phyloP scores from a whole-genome alignment of 2,329 filamentous ascomycete genomes.

The Talaromyces marneffei region DNA sequence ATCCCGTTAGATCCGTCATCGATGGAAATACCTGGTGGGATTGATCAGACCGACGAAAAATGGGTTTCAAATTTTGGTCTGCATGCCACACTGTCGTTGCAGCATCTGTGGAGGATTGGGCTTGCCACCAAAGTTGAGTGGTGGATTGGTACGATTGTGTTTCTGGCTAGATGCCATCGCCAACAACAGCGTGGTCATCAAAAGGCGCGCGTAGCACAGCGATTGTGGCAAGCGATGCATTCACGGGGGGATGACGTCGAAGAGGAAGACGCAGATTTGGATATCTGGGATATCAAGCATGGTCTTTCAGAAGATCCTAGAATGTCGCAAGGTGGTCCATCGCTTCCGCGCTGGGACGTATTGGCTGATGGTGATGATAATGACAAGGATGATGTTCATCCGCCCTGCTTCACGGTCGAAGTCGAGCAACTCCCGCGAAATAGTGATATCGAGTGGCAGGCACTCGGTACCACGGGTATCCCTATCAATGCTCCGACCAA shows the following conservation, averaged over 20 bases:
- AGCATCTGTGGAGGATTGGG: constrained; percentile 84
- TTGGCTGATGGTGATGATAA: constrained; percentile 14
- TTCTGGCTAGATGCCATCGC: constrained; percentile 49
- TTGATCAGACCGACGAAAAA: constrained; percentile 18
- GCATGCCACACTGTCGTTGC: constrained; percentile 67
- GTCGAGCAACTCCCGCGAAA: constrained; percentile 69
- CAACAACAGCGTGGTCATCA: constrained; percentile 26
- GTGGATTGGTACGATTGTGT: constrained; percentile 72
- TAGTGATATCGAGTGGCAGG: constrained; percentile 79
- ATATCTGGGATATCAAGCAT: constrained; percentile 52
- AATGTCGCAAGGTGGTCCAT: constrained; percentile 21
- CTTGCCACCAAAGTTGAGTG: constrained; percentile 63
- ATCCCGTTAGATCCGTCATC: constrained; percentile 78
- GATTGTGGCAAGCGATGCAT: constrained; percentile 43
- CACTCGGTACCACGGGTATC: constrained; percentile 50
- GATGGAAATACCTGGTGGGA: constrained; percentile 52
- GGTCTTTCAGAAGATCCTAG: constrained; percentile 45
- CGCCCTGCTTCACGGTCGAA: constrained; percentile 67
- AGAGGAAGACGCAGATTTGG: constrained; percentile 45
- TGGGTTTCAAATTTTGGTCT: constrained; percentile 42
- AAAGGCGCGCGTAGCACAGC: constrained; percentile 35
- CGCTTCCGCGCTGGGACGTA: constrained; percentile 25
- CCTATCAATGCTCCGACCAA: constrained; percentile 16
- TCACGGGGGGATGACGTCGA: constrained; percentile 29
- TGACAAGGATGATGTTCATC: background rate